Base-by-base conservation (phyloP, 2,329 filamentous ascomycete species). In the Colletotrichum lini region DNA sequence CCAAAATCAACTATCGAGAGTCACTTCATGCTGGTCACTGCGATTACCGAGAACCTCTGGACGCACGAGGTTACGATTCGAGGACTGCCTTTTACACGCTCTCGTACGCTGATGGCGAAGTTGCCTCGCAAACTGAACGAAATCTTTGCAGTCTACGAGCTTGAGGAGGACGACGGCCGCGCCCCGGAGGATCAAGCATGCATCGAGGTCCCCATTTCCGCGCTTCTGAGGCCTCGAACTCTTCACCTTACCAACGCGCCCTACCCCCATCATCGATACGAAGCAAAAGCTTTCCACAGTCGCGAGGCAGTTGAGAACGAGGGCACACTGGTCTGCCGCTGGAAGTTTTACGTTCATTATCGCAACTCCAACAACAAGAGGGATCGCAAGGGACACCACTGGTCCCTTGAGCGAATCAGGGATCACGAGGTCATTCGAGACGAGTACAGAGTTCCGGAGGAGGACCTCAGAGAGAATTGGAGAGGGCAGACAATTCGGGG, bases 161-260 rank as follows among this genome's bases (percentile, higher is more conserved):
- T 83, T 3, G 79, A 83, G 7, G 66, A 79, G 0, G 79, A 83
- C 7, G 82, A 86, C 45, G 69, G 73, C 0, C 72, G 80, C 3
- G 44, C 73, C 0, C 63, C 76, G 0, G 63, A 82, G 0, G 69
- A 79, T 0, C 84, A 88, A 23, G 77, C 81, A 0, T 68, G 83
- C 0, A 74, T 86, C 0, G 85, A 89, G 2, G 76, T 91, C 0
- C 53, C 78, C 0, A 66, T 86, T 0, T 60, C 73, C 0, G 70
- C 81, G 0, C 80, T 91, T 0, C 74, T 82, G 2, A 72, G 78
- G 1, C 78, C 83, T 8, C 80, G 88, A 0, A 77, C 76, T 0
- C 78, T 93, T 0, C 76, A 83, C 0, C 79, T 86, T 2, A 93
- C 91, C 0, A 94, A 93, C 69, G 77, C 83, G 0, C 74, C 78